These are phyloP conservation scores for Cryphonectria naterciae DNA, from an alignment of 2,329 filamentous ascomycete genomes.

Conservation along the genomic window DNA sequence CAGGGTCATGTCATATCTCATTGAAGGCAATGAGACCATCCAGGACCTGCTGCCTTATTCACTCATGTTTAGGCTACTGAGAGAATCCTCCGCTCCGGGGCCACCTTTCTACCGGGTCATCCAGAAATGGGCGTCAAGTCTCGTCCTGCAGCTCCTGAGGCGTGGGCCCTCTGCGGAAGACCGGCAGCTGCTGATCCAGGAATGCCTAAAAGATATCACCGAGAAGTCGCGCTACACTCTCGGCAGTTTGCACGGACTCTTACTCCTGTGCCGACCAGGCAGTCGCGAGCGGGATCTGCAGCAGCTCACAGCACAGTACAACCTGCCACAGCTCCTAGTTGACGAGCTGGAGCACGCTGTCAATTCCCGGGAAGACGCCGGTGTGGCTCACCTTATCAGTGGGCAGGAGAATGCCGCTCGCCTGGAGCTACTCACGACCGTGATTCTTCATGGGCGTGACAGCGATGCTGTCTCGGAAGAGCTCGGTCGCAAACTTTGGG, in stretches of 20 bases:
- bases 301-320: conserved; percentile 62
- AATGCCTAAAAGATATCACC: conserved; percentile 71
- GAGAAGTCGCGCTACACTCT: conserved; percentile 65
- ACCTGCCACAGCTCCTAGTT: conserved; percentile 64
- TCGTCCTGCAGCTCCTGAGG: conserved; percentile 49
- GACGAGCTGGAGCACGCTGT: conserved; percentile 66
- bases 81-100: conserved; percentile 67
- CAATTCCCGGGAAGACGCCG: conserved; percentile 43
- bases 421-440: conserved; percentile 59
- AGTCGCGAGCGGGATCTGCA: conserved; percentile 59
- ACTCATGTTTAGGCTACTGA: conserved; percentile 68
- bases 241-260: conserved; percentile 72
- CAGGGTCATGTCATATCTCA: conserved; percentile 54
- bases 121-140: conserved; percentile 25
- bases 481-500: conserved; percentile 70
- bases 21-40: conserved; percentile 41
- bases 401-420: conserved; percentile 56
- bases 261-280: conserved; percentile 51
- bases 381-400: conserved; percentile 50
- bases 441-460: conserved; percentile 60
- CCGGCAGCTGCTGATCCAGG: conserved; percentile 64
- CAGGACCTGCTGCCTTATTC: conserved; percentile 40
- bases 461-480: conserved; percentile 64
- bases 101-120: conserved; percentile 43
- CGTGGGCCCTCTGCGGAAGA: conserved; percentile 58